Evolutionary conservation across 228 moss, liverwort and hornwort species (phyloP).

Genomic region (Sphagnum magellanicum): DNA sequence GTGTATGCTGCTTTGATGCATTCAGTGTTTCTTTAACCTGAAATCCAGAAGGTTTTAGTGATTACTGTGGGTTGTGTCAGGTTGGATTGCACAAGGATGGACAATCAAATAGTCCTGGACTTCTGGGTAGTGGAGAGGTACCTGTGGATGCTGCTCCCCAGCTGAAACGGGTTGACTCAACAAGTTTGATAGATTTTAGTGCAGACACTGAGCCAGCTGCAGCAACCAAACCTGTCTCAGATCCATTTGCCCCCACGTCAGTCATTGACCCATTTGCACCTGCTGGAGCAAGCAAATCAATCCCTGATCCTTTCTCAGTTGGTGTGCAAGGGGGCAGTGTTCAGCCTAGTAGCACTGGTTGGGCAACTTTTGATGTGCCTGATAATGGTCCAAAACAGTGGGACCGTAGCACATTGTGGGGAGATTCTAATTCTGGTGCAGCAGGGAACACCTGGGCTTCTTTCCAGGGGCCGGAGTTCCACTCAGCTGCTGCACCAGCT

Average conservation of each 20-base stretch:
- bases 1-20: too few species aligned
- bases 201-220: constrained; percentile 46
- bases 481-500: constrained; percentile 8
- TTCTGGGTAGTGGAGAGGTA: constrained; percentile 44
- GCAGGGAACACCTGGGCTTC: constrained; percentile 29
- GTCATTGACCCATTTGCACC: constrained; percentile 25
- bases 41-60: not conserved
- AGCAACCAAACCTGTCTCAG: constrained; percentile 9
- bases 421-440: constrained; percentile 13
- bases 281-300: constrained; percentile 9
- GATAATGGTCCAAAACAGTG: constrained; percentile 41
- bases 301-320: constrained; percentile 55
- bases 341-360: constrained; percentile 51
- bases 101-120: constrained; percentile 56
- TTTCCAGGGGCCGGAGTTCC: constrained; percentile 18
- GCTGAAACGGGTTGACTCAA: constrained; percentile 58
- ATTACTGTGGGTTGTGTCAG: constrained; percentile 18
- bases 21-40: too few species aligned
- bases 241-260: constrained; percentile 28
- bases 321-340: constrained; percentile 20
- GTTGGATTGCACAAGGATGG: constrained; percentile 53
- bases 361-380: constrained; percentile 86
- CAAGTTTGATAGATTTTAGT: constrained; percentile 83
- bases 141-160: constrained; percentile 13
- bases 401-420: constrained; percentile 63